Percentiles rank a stretch among this genome's conserved stretches.
Conservation (phyloP, 768 basidiomycete genomes). For the Rhodotorula paludigena region DNA sequence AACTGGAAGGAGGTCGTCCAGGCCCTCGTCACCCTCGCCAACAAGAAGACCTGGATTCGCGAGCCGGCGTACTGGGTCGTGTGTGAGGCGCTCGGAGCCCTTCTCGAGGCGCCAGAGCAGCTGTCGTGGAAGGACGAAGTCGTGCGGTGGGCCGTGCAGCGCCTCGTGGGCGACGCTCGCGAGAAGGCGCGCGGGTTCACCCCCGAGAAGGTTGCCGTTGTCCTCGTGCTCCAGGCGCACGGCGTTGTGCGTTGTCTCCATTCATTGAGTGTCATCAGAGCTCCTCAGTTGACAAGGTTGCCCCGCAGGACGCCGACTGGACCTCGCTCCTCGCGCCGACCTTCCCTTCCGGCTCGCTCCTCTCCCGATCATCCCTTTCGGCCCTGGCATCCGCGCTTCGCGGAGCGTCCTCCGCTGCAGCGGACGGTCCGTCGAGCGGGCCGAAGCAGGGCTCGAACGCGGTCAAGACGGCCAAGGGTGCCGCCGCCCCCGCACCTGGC, state of each 20-base stretch:
- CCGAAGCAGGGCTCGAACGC: slow-evolving; percentile 36
- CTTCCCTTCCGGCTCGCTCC: slow-evolving; percentile 65
- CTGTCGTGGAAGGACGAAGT: slow-evolving; percentile 54
- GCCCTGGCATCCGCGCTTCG: slow-evolving; percentile 72
- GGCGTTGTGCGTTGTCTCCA: slow-evolving; percentile 20
- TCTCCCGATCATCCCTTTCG: slow-evolving; percentile 67
- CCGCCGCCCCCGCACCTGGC: slow-evolving; percentile 57
- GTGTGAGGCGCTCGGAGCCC: slow-evolving; percentile 17
- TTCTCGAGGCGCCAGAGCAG: slow-evolving; percentile 2
- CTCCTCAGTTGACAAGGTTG: not conserved
- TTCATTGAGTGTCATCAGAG: not conserved
- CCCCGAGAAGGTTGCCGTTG: slow-evolving; percentile 79
- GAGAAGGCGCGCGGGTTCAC: slow-evolving; percentile 63
- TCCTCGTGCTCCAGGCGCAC: slow-evolving; percentile 61
- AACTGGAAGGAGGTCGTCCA: slow-evolving; percentile 60
- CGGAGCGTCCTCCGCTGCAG: slow-evolving; percentile 47
- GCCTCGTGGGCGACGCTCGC: slow-evolving; percentile 33
- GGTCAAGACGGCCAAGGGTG: slow-evolving; percentile 39
- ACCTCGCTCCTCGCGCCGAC: slow-evolving; percentile 59
- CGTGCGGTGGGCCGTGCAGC: slow-evolving; percentile 53
- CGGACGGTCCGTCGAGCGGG: not conserved
- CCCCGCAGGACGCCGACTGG: slow-evolving; percentile 58
- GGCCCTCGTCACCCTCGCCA: slow-evolving; percentile 64
- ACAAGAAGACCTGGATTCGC: slow-evolving; percentile 80
- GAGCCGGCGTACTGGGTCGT: slow-evolving; percentile 51